A percentile compares a stretch with the other conserved stretches of the same genome.
Conservation (phyloP, 192 early-diverging fungal species). For the Diversispora eburnea region DNA sequence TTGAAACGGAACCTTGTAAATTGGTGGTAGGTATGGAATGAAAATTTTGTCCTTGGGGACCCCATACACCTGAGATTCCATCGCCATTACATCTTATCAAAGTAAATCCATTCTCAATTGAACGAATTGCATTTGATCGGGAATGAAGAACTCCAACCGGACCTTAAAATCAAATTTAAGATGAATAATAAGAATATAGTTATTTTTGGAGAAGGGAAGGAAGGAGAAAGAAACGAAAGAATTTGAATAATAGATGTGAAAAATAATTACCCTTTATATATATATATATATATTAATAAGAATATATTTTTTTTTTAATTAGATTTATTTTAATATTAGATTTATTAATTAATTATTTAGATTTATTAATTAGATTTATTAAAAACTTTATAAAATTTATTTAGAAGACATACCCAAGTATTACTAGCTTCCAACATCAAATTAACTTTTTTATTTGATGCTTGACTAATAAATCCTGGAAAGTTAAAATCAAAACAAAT, state of each 20-base stretch:
- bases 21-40: constrained; percentile 48
- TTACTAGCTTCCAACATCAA: constrained; percentile 46
- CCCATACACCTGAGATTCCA: constrained; percentile 43
- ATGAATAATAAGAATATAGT: not conserved
- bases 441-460: constrained; percentile 40
- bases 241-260: not conserved
- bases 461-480: constrained; percentile 41
- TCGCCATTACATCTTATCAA: constrained; percentile 42
- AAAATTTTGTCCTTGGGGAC: constrained; percentile 34
- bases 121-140: constrained; percentile 37
- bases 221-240: not conserved
- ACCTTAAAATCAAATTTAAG: constrained; percentile 17
- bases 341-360: not conserved
- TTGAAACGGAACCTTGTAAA: constrained; percentile 17
- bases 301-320: too few species aligned
- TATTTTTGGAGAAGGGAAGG: too few species aligned
- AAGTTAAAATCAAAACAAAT: constrained; percentile 52
- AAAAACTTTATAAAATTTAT: not conserved
- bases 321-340: not conserved
- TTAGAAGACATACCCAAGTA: constrained; percentile 39
- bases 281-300: too few species aligned
- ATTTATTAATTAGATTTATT: not conserved
- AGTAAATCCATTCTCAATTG: constrained; percentile 46
- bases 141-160: constrained; percentile 43
- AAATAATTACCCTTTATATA: too few species aligned